Evolutionary conservation across 352 stramenopile species (phyloP), one percentile per base, ranked within the genome.

Genomic region (Globisporangium apiculatum): DNA sequence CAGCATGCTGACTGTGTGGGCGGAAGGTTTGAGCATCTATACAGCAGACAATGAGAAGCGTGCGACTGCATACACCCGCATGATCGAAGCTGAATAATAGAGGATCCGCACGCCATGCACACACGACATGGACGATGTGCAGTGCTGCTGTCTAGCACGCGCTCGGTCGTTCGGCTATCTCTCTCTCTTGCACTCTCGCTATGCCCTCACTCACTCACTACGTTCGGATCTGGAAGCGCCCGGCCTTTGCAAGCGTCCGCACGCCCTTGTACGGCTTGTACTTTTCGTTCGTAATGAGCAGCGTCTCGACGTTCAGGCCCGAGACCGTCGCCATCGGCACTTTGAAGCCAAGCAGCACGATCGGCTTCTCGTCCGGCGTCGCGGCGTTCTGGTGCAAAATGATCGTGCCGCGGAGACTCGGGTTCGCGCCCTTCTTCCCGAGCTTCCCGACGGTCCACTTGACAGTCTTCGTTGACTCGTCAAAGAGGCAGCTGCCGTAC

Each of bases 241-340:
- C 96, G 57, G 92, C 91, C 69, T 98, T 97, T 38, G 95, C 97
- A 64, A 99, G 89, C 52, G 97, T 98, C 56, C 96, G 86, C 51
- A 99, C 95, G 38, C 96, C 96, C 82, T 99, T 99, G 86, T 99
- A 99, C 7, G 96, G 96, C 62, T 95, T 96, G 77, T 99, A 99
- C 59, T 89, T 91, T 74, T 99, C 97, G 68, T 97, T 98, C 37
- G 86, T 94, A 52, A 99, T 83, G 47, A 96, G 64, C 48, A 99
- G 69, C 48, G 95, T 97, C 67, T 96, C 92, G 46, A 99, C 95
- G 48, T 94, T 91, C 50, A 99, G 69, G 11, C 96, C 96, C 61
- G 91, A 98, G 48, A 99, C 93, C 7, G 94, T 98, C 10, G 94
- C 87, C 73, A 98, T 90, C 15, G 96, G 83, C 56, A 99, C 96